Conservation (phyloP, 2,329 filamentous ascomycete genomes). For the Alternaria arborescens region DNA sequence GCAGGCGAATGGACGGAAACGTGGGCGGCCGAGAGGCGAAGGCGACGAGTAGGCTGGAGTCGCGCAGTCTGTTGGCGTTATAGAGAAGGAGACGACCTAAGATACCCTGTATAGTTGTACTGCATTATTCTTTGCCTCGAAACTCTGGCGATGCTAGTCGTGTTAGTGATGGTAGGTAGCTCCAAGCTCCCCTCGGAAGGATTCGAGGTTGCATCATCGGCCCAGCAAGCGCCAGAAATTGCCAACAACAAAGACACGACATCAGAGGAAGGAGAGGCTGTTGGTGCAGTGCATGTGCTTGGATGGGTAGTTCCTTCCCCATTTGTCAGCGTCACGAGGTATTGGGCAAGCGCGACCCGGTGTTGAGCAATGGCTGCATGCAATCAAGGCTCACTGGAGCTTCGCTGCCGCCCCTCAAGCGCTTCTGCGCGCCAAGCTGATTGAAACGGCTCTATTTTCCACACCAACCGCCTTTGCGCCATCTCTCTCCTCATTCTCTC, state of each 20-base stretch:
- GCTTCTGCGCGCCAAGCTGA: conserved; percentile 24
- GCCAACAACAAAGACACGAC: not conserved
- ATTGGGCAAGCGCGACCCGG: conserved; percentile 1
- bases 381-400: conserved; percentile 10
- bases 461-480: conserved; percentile 17
- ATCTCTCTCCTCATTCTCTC: conserved; percentile 5
- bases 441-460: conserved; percentile 25
- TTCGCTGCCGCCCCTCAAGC: conserved; percentile 9
- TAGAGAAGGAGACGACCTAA: not conserved
- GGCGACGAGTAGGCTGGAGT: conserved; percentile 13
- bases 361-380: conserved; percentile 14
- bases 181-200: conserved; percentile 8
- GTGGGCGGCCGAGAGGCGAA: conserved; percentile 22
- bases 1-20: conserved; percentile 25
- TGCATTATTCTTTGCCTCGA: not conserved
- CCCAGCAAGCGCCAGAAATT: not conserved
- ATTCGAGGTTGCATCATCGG: conserved; percentile 19
- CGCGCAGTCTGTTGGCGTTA: not conserved
- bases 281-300: not conserved
- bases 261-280: not conserved
- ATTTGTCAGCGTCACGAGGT: conserved; percentile 18
- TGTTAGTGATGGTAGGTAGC: not conserved
- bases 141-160: not conserved
- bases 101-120: conserved; percentile 3
- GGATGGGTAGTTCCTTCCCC: not conserved